phyloP scores from a whole-genome alignment of 495 filamentous ascomycete genomes.

The Hypoxylon perforatum region DNA sequence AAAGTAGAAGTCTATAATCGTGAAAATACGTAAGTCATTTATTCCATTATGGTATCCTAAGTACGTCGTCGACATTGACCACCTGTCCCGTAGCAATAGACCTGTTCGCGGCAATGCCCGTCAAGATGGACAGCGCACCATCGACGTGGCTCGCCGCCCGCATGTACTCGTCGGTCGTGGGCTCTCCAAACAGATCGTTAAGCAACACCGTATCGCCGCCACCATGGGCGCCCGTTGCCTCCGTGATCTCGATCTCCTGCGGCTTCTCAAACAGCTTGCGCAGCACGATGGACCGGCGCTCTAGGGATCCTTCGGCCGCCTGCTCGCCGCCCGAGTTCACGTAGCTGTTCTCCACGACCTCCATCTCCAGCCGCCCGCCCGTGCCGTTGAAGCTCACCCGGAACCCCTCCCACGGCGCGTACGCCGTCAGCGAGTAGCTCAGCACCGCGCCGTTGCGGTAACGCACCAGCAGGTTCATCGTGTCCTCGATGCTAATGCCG shows the following conservation, averaged over 20 bases:
- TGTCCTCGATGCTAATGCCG: slow-evolving; percentile 70
- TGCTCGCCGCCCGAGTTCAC: slow-evolving; percentile 61
- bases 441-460: slow-evolving; percentile 64
- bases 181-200: slow-evolving; percentile 59
- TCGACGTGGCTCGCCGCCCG: slow-evolving; percentile 62
- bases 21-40: too few species aligned
- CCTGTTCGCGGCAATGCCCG: slow-evolving; percentile 67
- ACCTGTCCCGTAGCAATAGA: slow-evolving; percentile 65
- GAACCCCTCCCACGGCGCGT: slow-evolving; percentile 62
- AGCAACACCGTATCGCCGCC: slow-evolving; percentile 59
- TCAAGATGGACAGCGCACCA: slow-evolving; percentile 66
- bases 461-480: slow-evolving; percentile 67
- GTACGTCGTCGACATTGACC: slow-evolving; percentile 58
- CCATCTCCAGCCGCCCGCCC: slow-evolving; percentile 56
- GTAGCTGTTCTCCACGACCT: slow-evolving; percentile 62
- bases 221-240: slow-evolving; percentile 55
- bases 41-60: slow-evolving; percentile 45
- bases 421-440: slow-evolving; percentile 60
- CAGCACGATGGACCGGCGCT: slow-evolving; percentile 50
- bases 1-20: too few species aligned
- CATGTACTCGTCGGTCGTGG: slow-evolving; percentile 54
- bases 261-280: slow-evolving; percentile 59
- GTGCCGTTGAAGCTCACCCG: slow-evolving; percentile 60
- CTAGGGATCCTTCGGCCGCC: slow-evolving; percentile 55
- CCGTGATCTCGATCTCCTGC: slow-evolving; percentile 54